Conservation (phyloP, 225 moss, liverwort and hornwort genomes). For the Bryum argenteum region DNA sequence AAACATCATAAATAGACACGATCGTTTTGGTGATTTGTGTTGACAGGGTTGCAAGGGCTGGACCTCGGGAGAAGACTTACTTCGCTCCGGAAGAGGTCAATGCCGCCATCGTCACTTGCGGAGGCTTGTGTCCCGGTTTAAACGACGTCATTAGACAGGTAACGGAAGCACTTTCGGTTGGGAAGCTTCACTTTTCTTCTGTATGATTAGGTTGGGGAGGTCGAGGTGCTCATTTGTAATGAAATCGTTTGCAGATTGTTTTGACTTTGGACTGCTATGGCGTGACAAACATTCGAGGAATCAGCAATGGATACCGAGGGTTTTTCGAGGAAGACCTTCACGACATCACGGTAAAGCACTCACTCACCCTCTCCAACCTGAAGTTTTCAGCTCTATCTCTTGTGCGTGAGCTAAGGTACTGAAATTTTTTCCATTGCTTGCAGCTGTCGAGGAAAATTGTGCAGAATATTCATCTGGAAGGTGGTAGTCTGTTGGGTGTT, state of each 20-base stretch:
- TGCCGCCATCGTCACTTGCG: constrained; percentile 91
- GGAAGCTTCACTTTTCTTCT: neutral
- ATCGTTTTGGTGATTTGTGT: neutral
- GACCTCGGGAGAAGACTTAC: constrained; percentile 73
- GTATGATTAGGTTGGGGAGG: constrained; percentile 1
- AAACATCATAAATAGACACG: too few relatives aligned
- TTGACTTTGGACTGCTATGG: constrained; percentile 89
- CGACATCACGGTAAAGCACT: constrained; percentile 61
- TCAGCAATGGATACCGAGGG: constrained; percentile 83
- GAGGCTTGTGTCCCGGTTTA: constrained; percentile 92
- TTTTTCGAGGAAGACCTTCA: constrained; percentile 79
- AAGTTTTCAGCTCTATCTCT: too few relatives aligned
- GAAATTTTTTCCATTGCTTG: neutral
- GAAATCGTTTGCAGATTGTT: constrained; percentile 60
- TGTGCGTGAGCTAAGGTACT: too few relatives aligned
- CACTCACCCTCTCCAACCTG: too few relatives aligned
- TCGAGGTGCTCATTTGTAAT: neutral
- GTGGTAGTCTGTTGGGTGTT: constrained; percentile 89
- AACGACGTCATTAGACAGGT: constrained; percentile 99
- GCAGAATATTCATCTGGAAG: constrained; percentile 80
- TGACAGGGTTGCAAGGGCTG: constrained; percentile 80
- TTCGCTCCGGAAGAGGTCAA: constrained; percentile 75
- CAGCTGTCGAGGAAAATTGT: constrained; percentile 77
- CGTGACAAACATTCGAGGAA: constrained; percentile 72
- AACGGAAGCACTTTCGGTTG: neutral